These are phyloP conservation scores for Tolypocladium paradoxum DNA, from an alignment of 2,329 filamentous ascomycete species.

Conservation along the genomic window DNA sequence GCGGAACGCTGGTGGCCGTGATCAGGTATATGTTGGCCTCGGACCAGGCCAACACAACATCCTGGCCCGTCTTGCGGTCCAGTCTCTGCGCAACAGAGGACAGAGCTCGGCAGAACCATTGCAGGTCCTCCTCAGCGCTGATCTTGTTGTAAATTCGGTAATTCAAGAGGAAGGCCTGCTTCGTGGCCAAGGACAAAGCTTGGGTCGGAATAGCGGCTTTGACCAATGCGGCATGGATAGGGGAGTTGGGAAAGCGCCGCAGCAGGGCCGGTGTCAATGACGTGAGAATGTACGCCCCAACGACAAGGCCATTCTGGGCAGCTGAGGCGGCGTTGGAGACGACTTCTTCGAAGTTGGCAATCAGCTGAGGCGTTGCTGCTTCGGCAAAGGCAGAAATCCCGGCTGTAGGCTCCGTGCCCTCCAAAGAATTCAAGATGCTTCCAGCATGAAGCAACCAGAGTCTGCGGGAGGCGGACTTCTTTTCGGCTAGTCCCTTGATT, in stretches of 20 bases:
- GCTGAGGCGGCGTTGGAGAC: constrained; percentile 66
- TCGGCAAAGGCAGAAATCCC: constrained; percentile 42
- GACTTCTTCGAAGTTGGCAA: constrained; percentile 69
- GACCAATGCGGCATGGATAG: constrained; percentile 31
- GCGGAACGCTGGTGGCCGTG: constrained; percentile 49
- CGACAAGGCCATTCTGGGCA: constrained; percentile 72
- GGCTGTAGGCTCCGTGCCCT: constrained; percentile 34
- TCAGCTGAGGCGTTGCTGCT: constrained; percentile 40
- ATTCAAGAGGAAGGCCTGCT: constrained; percentile 80
- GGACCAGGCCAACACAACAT: constrained; percentile 62
- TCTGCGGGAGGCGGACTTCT: constrained; percentile 65
- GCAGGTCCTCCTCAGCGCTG: constrained; percentile 60
- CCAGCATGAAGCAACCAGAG: constrained; percentile 71
- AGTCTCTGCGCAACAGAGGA: constrained; percentile 47
- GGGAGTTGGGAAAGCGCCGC: constrained; percentile 42
- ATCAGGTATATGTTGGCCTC: constrained; percentile 76
- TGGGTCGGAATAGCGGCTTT: constrained; percentile 55
- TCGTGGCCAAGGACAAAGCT: constrained; percentile 59
- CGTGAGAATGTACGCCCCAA: constrained; percentile 64
- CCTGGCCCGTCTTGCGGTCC: constrained; percentile 31
- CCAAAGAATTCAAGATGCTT: constrained; percentile 51
- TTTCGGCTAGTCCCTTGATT: constrained; percentile 74
- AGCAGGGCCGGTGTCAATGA: constrained; percentile 49
- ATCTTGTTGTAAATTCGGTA: constrained; percentile 77
- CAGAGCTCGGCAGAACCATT: constrained; percentile 66